A percentile compares a stretch with the other conserved stretches of the same genome.
Conservation (phyloP, 176 grass and related monocot genomes). For the Poa annua region DNA sequence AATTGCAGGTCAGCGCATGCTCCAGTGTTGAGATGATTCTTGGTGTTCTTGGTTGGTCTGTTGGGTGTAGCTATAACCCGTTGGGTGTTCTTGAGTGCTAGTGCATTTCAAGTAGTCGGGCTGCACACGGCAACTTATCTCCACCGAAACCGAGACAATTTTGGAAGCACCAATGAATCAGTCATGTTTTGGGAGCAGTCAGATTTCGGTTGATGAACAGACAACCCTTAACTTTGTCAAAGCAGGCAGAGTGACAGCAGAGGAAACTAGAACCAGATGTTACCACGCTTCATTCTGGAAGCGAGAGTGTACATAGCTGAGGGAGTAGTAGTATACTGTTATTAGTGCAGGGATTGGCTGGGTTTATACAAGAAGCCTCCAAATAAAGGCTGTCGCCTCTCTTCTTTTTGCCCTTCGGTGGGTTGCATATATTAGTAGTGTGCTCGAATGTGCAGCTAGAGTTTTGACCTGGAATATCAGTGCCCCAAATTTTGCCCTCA, state of each 20-base stretch:
- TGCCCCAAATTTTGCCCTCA: constrained; percentile 46
- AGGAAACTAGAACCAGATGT: constrained; percentile 32
- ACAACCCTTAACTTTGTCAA: constrained; percentile 28
- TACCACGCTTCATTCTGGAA: constrained; percentile 31
- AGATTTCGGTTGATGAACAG: constrained; percentile 28
- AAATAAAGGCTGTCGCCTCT: constrained; percentile 14
- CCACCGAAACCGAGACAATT: constrained; percentile 32
- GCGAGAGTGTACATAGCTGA: constrained; percentile 66
- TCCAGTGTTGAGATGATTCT: constrained; percentile 67
- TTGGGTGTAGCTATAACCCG: constrained; percentile 77
- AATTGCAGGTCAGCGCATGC: constrained; percentile 67
- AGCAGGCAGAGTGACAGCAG: constrained; percentile 29
- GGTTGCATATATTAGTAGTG: constrained; percentile 27
- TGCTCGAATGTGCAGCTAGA: constrained; percentile 44
- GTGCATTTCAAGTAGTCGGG: constrained; percentile 8
- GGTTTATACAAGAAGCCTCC: constrained; percentile 38
- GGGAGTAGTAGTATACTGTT: constrained; percentile 48
- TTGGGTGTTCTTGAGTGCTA: constrained; percentile 65
- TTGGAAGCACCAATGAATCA: constrained; percentile 35
- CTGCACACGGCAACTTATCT: constrained; percentile 3
- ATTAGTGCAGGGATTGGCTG: constrained; percentile 44
- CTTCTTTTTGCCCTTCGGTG: neutral
- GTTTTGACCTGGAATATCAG: constrained; percentile 48
- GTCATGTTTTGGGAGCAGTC: constrained; percentile 12
- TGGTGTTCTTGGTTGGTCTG: constrained; percentile 83